Evolutionary conservation across 306 rosid species (phyloP).

Genomic region (Casuarina cunninghamiana): DNA sequence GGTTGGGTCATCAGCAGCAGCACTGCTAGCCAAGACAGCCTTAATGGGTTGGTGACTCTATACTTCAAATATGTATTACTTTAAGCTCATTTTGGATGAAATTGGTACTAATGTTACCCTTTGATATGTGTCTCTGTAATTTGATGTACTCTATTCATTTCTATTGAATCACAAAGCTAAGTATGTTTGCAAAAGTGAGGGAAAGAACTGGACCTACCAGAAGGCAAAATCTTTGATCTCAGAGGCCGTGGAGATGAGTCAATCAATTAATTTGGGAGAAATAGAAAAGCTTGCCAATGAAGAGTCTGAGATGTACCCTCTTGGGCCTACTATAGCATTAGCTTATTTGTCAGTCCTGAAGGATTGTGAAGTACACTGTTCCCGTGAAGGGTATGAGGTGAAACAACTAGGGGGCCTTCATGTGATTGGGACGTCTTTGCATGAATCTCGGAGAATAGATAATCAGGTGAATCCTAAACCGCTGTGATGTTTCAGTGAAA

Average conservation of each 20-base stretch:
- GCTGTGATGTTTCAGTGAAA: slow-evolving; percentile 13
- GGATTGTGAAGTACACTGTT: slow-evolving; percentile 85
- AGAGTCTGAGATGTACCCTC: slow-evolving; percentile 84
- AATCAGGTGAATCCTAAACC: slow-evolving; percentile 67
- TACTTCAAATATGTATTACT: slow-evolving; percentile 8
- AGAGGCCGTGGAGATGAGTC: slow-evolving; percentile 86
- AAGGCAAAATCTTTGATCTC: slow-evolving; percentile 82
- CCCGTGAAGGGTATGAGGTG: slow-evolving; percentile 82
- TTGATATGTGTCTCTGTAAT: slow-evolving; percentile 22
- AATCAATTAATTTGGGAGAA: slow-evolving; percentile 60
- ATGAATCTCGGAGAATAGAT: slow-evolving; percentile 95
- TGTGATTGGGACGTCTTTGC: slow-evolving; percentile 94
- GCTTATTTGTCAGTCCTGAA: slow-evolving; percentile 74
- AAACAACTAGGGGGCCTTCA: slow-evolving; percentile 95
- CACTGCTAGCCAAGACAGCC: slow-evolving; percentile 82
- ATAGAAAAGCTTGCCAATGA: slow-evolving; percentile 75
- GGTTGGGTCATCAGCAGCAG: slow-evolving; percentile 86
- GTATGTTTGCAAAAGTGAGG: slow-evolving; percentile 80
- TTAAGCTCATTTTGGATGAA: slow-evolving; percentile 23
- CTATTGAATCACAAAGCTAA: slow-evolving; percentile 65
- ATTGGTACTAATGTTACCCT: slow-evolving; percentile 19
- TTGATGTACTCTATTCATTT: slow-evolving; percentile 28
- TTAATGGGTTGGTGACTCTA: slow-evolving; percentile 72
- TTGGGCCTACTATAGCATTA: slow-evolving; percentile 88
- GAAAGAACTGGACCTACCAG: slow-evolving; percentile 77